phyloP scores from a whole-genome alignment of 148 eudicot genomes.

The Silene conica region DNA sequence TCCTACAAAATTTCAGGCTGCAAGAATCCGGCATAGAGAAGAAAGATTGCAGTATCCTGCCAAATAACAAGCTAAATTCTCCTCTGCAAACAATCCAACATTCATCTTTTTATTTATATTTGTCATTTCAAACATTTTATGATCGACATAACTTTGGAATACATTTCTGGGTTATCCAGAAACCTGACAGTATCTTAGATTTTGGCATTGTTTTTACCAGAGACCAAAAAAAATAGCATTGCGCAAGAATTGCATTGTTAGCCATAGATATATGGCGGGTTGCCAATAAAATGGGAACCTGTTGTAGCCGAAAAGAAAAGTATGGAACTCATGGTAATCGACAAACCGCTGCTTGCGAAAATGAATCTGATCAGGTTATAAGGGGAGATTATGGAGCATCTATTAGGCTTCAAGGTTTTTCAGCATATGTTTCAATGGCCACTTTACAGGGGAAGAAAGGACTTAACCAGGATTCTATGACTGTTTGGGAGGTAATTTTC shows the following conservation, averaged over 20 bases:
- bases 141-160: background rate
- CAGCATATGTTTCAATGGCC: slow-evolving; percentile 55
- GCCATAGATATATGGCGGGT: background rate
- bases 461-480: slow-evolving; percentile 88
- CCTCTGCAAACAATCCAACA: background rate
- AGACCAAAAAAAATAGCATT: background rate
- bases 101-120: background rate
- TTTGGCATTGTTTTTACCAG: background rate
- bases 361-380: slow-evolving; percentile 21
- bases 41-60: background rate
- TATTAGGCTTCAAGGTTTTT: slow-evolving; percentile 55
- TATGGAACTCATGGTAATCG: slow-evolving; percentile 25
- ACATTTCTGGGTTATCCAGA: background rate
- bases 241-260: background rate
- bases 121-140: background rate
- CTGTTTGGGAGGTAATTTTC: slow-evolving; percentile 77
- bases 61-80: background rate
- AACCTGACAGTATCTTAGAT: background rate
- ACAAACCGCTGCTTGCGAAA: slow-evolving; percentile 11
- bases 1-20: slow-evolving; percentile 17
- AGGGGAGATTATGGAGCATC: slow-evolving; percentile 52
- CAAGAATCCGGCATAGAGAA: slow-evolving; percentile 5
- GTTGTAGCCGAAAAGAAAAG: slow-evolving; percentile 53
- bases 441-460: slow-evolving; percentile 75
- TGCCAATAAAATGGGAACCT: slow-evolving; percentile 58